Percentiles rank a stretch among this genome's conserved stretches.
phyloP scores from a whole-genome alignment of 768 basidiomycete genomes.

The Cystobasidium ongulense region DNA sequence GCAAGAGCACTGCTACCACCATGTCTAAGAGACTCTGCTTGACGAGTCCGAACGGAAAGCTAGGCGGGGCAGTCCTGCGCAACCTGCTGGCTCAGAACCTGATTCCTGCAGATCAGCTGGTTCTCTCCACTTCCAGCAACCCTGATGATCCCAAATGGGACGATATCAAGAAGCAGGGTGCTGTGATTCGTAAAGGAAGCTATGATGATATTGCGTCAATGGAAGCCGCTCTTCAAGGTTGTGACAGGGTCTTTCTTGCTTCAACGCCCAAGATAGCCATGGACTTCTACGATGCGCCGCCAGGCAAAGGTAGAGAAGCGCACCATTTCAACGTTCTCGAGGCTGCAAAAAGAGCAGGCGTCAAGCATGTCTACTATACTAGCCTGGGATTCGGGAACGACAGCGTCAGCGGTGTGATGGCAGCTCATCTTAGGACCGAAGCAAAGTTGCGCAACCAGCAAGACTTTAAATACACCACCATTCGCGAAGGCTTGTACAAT shows the following conservation, averaged over 20 bases:
- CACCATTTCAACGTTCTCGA: background rate
- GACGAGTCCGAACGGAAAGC: background rate
- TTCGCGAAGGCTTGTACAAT: constrained; percentile 4
- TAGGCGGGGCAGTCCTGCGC: background rate
- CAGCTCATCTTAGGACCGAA: background rate
- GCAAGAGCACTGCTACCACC: too few species aligned
- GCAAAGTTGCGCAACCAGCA: background rate
- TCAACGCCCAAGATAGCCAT: constrained; percentile 1
- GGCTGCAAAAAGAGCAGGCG: background rate
- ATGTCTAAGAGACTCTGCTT: background rate
- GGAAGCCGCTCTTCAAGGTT: background rate
- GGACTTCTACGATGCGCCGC: constrained; percentile 7
- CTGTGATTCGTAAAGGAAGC: background rate
- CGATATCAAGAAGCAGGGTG: background rate
- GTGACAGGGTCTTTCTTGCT: constrained; percentile 1
- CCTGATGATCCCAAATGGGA: background rate
- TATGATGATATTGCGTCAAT: background rate
- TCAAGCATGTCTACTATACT: background rate
- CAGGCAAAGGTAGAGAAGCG: background rate
- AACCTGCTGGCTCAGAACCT: background rate
- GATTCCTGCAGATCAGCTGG: background rate
- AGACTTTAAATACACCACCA: background rate
- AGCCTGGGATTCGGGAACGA: background rate
- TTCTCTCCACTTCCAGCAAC: background rate
- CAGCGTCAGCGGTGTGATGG: background rate